Conservation (phyloP, 176 grass and related monocot species). For the Hordeum vulgare region DNA sequence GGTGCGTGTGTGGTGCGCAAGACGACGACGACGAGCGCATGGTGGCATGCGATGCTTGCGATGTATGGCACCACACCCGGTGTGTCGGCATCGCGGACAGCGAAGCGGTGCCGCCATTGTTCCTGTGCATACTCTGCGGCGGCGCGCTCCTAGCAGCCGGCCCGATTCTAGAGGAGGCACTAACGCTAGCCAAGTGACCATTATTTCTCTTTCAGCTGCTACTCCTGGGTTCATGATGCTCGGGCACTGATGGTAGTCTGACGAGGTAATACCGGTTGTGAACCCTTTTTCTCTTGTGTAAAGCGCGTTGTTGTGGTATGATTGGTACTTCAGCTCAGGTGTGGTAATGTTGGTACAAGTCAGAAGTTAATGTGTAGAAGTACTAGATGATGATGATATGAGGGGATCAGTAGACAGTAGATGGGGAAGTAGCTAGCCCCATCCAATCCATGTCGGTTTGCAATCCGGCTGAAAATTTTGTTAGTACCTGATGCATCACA, state of each 20-base stretch:
- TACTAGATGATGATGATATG: too few species aligned
- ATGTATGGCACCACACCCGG: constrained; percentile 73
- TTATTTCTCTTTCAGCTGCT: constrained; percentile 1
- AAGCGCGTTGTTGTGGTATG: too few species aligned
- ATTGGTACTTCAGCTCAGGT: too few species aligned
- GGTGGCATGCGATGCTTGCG: constrained; percentile 69
- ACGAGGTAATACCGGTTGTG: constrained; percentile 18
- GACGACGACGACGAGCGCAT: constrained; percentile 93
- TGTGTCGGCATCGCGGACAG: constrained; percentile 58
- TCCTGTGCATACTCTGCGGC: constrained; percentile 68
- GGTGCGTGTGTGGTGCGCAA: constrained; percentile 53
- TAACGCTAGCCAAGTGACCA: constrained; percentile 32
- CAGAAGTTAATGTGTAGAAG: too few species aligned
- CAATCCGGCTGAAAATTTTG: too few species aligned
- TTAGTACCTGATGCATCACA: too few species aligned
- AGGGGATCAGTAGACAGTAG: too few species aligned
- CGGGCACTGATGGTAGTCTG: constrained; percentile 15
- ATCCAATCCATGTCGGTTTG: too few species aligned
- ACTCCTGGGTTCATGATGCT: background rate
- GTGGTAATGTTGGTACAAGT: too few species aligned
- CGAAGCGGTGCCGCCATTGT: constrained; percentile 44
- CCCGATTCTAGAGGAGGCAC: constrained; percentile 28
- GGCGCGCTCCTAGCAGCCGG: constrained; percentile 33
- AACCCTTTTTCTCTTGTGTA: background rate
- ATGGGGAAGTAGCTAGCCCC: too few species aligned